A percentile compares a stretch with the other conserved stretches of the same genome.
phyloP scores from a whole-genome alignment of 2,329 filamentous ascomycete genomes.

The Fusarium coicis region DNA sequence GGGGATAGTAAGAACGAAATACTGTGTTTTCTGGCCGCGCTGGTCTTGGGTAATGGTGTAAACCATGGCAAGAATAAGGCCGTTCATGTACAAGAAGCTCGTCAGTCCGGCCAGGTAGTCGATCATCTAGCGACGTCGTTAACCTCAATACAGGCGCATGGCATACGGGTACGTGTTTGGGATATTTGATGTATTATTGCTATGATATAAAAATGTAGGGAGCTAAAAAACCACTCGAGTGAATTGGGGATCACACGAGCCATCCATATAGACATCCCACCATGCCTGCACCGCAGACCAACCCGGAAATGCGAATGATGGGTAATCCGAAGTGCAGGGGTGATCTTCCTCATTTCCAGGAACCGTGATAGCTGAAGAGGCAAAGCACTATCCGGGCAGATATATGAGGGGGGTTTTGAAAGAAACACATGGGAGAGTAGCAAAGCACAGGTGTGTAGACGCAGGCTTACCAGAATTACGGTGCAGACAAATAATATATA shows the following conservation, averaged over 20 bases:
- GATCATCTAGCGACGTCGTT: slow-evolving; percentile 45
- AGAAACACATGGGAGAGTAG: slow-evolving; percentile 24
- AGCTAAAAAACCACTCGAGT: slow-evolving; percentile 67
- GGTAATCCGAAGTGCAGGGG: slow-evolving; percentile 71
- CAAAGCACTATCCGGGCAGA: slow-evolving; percentile 80
- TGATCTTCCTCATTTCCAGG: slow-evolving; percentile 86
- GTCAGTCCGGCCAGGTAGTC: slow-evolving; percentile 49
- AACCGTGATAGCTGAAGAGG: slow-evolving; percentile 80
- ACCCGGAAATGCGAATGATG: slow-evolving; percentile 75
- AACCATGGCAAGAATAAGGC: slow-evolving; percentile 80
- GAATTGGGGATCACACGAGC: slow-evolving; percentile 70
- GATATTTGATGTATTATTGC: slow-evolving; percentile 34
- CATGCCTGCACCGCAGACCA: slow-evolving; percentile 76
- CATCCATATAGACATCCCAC: slow-evolving; percentile 80
- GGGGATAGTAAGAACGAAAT: slow-evolving; percentile 86
- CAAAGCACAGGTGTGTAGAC: slow-evolving; percentile 39
- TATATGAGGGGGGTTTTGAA: slow-evolving; percentile 63
- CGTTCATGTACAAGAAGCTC: slow-evolving; percentile 62
- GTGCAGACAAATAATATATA: slow-evolving; percentile 80
- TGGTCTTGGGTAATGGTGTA: slow-evolving; percentile 92
- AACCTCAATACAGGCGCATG: slow-evolving; percentile 30
- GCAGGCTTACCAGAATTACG: slow-evolving; percentile 79
- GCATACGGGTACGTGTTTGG: slow-evolving; percentile 14
- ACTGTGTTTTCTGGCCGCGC: slow-evolving; percentile 77
- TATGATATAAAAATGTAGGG: slow-evolving; percentile 65